These are phyloP conservation scores for Epicoccum sorghinum DNA, from an alignment of 2,329 filamentous ascomycete species.

Conservation along the genomic window DNA sequence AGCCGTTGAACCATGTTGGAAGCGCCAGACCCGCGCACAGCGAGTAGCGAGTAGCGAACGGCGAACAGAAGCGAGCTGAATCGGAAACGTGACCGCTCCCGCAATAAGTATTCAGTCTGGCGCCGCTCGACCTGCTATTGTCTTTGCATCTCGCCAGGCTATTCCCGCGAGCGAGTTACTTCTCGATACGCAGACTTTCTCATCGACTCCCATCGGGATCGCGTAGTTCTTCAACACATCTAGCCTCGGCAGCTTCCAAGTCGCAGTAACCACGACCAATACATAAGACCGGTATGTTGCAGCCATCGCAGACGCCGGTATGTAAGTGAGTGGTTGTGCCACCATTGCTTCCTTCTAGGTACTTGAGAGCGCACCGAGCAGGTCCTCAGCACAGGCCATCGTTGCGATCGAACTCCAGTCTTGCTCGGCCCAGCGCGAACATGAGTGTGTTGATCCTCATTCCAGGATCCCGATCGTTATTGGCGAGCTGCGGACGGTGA, in stretches of 20 bases:
- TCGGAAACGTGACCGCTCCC: background rate
- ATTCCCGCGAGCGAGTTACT: too few relatives aligned
- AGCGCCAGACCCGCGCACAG: background rate
- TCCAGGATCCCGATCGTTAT: constrained; percentile 1
- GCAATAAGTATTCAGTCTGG: background rate
- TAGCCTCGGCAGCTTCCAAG: too few relatives aligned
- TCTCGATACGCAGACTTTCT: too few relatives aligned
- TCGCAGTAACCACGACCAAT: too few relatives aligned
- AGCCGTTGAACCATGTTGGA: background rate
- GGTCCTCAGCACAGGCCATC: background rate
- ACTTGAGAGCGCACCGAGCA: too few relatives aligned
- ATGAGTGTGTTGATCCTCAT: constrained; percentile 6
- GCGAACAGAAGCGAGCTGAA: background rate
- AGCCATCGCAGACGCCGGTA: too few relatives aligned
- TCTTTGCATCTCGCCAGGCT: too few relatives aligned
- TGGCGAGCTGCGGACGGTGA: background rate
- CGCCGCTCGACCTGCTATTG: background rate
- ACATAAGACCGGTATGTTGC: too few relatives aligned
- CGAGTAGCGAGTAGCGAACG: background rate
- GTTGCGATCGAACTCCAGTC: constrained; percentile 4
- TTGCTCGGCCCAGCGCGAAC: constrained; percentile 1
- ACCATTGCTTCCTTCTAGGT: too few relatives aligned
- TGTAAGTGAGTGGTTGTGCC: too few relatives aligned
- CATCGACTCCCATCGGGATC: too few relatives aligned
- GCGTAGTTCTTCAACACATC: too few relatives aligned